Evolutionary conservation across 2,329 filamentous ascomycete genomes (phyloP).

Genomic region (Aspergillus intermedius): DNA sequence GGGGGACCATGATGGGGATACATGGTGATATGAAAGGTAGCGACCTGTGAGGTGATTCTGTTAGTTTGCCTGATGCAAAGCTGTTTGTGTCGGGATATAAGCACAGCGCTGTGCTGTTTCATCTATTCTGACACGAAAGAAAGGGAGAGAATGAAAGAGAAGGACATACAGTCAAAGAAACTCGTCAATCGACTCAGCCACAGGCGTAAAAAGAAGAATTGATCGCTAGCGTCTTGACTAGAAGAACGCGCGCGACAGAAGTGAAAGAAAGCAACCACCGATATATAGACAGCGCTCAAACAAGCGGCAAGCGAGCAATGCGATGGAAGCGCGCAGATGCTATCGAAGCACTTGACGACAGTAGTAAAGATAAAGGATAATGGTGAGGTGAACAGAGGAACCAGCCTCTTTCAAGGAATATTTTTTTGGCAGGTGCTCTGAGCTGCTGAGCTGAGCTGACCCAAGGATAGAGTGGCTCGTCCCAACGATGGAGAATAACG

Average conservation of each 20-base stretch:
- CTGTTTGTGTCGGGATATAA: neutral
- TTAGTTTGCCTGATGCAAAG: neutral
- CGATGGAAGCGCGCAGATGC: constrained; percentile 10
- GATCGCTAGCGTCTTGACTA: constrained; percentile 1
- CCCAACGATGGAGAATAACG: constrained; percentile 1
- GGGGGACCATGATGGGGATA: constrained; percentile 71
- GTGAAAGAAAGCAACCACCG: neutral
- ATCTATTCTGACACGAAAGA: neutral
- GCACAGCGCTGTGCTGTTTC: neutral
- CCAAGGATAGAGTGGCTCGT: no score
- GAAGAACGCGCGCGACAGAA: neutral
- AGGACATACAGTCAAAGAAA: constrained; percentile 12
- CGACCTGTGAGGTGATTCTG: constrained; percentile 2
- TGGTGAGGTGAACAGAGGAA: constrained; percentile 19
- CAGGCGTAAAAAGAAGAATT: constrained; percentile 5
- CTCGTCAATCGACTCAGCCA: constrained; percentile 6
- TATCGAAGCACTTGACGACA: constrained; percentile 13
- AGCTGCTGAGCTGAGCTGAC: no score
- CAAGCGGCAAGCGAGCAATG: constrained; percentile 3
- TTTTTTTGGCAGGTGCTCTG: no score
- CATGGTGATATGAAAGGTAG: constrained; percentile 45
- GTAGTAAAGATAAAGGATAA: no score
- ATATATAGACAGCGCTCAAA: constrained; percentile 4
- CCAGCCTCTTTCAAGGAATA: constrained; percentile 27
- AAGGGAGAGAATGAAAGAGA: constrained; percentile 1